Evolutionary conservation across 495 filamentous ascomycete genomes (phyloP), one percentile per base, ranked within the genome.

Genomic region (Hypoxylon perforatum): DNA sequence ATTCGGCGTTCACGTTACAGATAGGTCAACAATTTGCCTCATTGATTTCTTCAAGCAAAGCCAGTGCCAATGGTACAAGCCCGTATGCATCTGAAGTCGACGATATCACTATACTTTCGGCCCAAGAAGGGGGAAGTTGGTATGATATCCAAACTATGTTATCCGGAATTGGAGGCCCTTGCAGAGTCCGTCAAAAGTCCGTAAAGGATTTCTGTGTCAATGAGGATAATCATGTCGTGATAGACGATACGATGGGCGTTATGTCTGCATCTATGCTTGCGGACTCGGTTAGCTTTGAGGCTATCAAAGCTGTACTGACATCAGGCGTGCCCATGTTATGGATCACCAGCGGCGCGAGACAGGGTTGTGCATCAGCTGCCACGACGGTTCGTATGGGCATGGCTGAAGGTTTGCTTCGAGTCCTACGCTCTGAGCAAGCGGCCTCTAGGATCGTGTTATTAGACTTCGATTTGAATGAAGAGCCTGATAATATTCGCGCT

Each of bases 391-490:
- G 51, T n/a, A 54, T 42, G 12, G 71, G 67, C 14, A 63, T 66
- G 55, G 63, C 51, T 5, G 58, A 69, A 25, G 71, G 71, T 7
- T 49, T 73, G 23, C 59, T 73, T 15, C 67, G 71, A 9, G 63
- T 64, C 1, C 21, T 71, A 4, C 63, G 71, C 22, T 64, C 67
- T n/a, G 71, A 73, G 47, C 63, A 70, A 50, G 53, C 59, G 14
- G 64, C 68, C 1, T 57, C 52, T n/a, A 61, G 22, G 10, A 46
- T 69, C n/a, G 19, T 39, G 1, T 35, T 73, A 17, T 39, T 73
- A 0, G 71, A 73, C 25, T 18, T 71, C 19, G 64, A 71, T 12
- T 28, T 49, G 1, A 42, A 53, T 12, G 57, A 63, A 53, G 46
- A 60, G 28, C 22, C 57, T 28, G 5, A 11, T 14, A 28, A 58